Percentiles rank a stretch among this genome's conserved stretches.
Evolutionary conservation across 495 filamentous ascomycete genomes (phyloP).

Genomic region (Aspergillus wentii): DNA sequence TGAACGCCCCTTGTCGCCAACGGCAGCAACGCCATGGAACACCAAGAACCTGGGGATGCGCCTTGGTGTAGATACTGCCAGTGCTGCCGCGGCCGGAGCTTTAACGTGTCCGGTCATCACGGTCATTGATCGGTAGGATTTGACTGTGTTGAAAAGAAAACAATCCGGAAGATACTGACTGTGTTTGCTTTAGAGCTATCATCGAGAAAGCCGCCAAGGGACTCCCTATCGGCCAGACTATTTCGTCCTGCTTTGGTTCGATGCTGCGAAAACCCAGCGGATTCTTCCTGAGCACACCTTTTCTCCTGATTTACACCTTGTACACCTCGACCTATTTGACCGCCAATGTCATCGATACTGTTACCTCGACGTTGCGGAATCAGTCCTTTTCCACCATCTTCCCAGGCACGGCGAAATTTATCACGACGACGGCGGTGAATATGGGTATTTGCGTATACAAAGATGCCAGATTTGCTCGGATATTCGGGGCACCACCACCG

Average conservation of each 20-base stretch:
- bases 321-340: slow-evolving; percentile 91
- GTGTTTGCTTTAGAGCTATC: slow-evolving; percentile 58
- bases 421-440: slow-evolving; percentile 76
- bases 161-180: slow-evolving; percentile 11
- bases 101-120: slow-evolving; percentile 84
- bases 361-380: slow-evolving; percentile 58
- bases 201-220: slow-evolving; percentile 93
- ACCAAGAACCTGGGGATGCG: slow-evolving; percentile 65
- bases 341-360: slow-evolving; percentile 83
- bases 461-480: slow-evolving; percentile 76
- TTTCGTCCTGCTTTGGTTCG: slow-evolving; percentile 56
- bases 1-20: slow-evolving; percentile 13
- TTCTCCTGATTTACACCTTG: slow-evolving; percentile 79
- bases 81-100: slow-evolving; percentile 72
- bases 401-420: slow-evolving; percentile 74
- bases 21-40: slow-evolving; percentile 57
- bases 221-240: slow-evolving; percentile 60
- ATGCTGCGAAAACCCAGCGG: slow-evolving; percentile 63
- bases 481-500: slow-evolving; percentile 58
- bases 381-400: slow-evolving; percentile 57
- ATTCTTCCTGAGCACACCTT: slow-evolving; percentile 75
- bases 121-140: slow-evolving; percentile 76
- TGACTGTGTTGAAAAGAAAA: not conserved
- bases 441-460: slow-evolving; percentile 91
- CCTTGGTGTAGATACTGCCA: slow-evolving; percentile 65